Conservation (phyloP, 257 asterid species). For the Sherardia arvensis region DNA sequence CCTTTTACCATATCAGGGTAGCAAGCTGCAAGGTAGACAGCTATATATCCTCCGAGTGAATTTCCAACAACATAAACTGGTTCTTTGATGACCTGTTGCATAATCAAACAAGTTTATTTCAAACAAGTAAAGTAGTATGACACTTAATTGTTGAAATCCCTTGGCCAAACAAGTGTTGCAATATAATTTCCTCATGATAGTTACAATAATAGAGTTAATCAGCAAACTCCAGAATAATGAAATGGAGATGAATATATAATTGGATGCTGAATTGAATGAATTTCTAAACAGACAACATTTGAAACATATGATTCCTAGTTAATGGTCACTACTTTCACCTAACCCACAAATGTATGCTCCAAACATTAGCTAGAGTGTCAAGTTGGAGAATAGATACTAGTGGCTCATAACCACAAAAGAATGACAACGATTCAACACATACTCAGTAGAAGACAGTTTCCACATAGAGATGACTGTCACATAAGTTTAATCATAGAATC, state of each 20-base stretch:
- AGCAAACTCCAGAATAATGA: neutral
- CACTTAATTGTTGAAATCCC: neutral
- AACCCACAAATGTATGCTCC: neutral
- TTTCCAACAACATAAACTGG: conserved; percentile 92
- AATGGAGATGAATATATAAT: neutral
- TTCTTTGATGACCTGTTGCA: conserved; percentile 66
- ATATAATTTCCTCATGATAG: neutral
- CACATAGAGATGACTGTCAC: neutral
- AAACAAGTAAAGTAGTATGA: neutral
- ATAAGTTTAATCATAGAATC: neutral
- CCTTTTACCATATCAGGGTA: conserved; percentile 87
- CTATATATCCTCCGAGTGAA: conserved; percentile 89
- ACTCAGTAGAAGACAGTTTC: neutral
- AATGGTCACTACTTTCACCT: neutral
- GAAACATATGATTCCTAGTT: neutral
- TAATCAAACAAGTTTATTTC: conserved; percentile 1
- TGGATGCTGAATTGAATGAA: neutral
- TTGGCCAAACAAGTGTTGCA: neutral
- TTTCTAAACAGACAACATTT: neutral
- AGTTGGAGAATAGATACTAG: neutral
- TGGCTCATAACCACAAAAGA: neutral
- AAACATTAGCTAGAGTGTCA: neutral
- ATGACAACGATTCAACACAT: neutral
- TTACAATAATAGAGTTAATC: neutral
- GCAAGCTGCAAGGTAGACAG: conserved; percentile 77